Conservation (phyloP, 106 monocot genomes). For the Xerophyta viscosa region DNA sequence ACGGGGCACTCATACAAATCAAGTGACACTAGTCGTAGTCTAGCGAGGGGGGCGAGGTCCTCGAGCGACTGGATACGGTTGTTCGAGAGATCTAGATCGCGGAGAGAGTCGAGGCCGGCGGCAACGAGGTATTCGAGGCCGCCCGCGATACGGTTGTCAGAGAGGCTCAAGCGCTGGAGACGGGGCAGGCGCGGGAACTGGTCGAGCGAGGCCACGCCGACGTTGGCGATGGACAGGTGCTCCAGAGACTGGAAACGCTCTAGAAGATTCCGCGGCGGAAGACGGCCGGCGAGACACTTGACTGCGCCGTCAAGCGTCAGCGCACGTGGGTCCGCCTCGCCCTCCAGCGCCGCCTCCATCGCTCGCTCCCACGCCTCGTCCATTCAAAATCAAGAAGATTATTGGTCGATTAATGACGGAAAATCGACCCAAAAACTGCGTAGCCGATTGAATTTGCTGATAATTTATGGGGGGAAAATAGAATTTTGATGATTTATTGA, state of each 20-base stretch:
- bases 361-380: conserved; percentile 96
- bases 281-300: conserved; percentile 75
- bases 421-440: no score
- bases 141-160: conserved; percentile 92
- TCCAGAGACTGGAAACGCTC: conserved; percentile 71
- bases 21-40: conserved; percentile 63
- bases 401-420: no score
- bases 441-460: conserved; percentile 7
- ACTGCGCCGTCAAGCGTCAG: conserved; percentile 85
- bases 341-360: conserved; percentile 67
- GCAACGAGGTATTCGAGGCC: conserved; percentile 82
- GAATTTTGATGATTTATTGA: neutral
- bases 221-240: conserved; percentile 89
- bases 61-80: conserved; percentile 84
- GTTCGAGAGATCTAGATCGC: conserved; percentile 92
- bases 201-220: conserved; percentile 78
- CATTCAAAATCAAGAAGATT: no score
- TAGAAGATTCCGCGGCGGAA: conserved; percentile 62
- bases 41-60: conserved; percentile 77
- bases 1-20: conserved; percentile 97
- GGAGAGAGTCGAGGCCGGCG: conserved; percentile 75
- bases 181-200: conserved; percentile 64
- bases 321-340: conserved; percentile 26
- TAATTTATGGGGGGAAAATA: neutral
- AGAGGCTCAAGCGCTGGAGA: conserved; percentile 74